Evolutionary conservation across 2,329 filamentous ascomycete genomes (phyloP), one percentile per base, ranked within the genome.

Genomic region (Huntiella omanensis): DNA sequence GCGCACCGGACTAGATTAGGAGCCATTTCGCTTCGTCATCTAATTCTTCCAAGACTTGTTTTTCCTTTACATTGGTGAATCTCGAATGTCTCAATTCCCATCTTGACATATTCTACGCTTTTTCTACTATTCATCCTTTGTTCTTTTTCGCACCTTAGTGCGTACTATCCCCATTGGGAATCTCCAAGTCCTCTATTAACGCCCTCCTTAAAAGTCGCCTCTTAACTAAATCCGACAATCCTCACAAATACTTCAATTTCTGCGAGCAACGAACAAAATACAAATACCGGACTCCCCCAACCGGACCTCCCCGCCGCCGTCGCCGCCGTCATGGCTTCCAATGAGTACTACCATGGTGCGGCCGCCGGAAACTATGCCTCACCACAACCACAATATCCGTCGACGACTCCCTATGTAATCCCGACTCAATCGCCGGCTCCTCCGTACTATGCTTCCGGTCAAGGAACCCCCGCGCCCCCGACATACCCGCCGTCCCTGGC

Each of bases 291-390:
- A 13, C 17, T 16, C n/a, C 36, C 13, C 36, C 17, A 38, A 28
- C 22, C 22, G 22, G 22, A 36, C 34, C 15, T 36, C 34, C 15
- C 34, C 12, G 4, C 3, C 34, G 16, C 15, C 28, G 34, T 7
- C 13, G 11, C 40, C 12, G 8, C 19, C 40, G 37, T 16, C 33
- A 52, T 50, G 50, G 48, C 50, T 19, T 36, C 50, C 17, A 53
- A 53, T 47, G 43, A 50, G 34, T 49, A 53, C 34, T 52, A 53
- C 37, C 49, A 48, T 33, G 33, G 44, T 32, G 38, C 42, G 28
- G 42, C 44, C 13, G 40, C 28, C 41, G 34, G 28, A 13, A 40
- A 47, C 41, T 41, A 44, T 17, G 28, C 32, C 32, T 33, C 40
- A 11, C 41, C 40, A 47, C 42, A 52, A 37, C 17, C 32, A 32